Conservation (phyloP, 2,329 filamentous ascomycete genomes). For the Aspergillus quadrilineatus region DNA sequence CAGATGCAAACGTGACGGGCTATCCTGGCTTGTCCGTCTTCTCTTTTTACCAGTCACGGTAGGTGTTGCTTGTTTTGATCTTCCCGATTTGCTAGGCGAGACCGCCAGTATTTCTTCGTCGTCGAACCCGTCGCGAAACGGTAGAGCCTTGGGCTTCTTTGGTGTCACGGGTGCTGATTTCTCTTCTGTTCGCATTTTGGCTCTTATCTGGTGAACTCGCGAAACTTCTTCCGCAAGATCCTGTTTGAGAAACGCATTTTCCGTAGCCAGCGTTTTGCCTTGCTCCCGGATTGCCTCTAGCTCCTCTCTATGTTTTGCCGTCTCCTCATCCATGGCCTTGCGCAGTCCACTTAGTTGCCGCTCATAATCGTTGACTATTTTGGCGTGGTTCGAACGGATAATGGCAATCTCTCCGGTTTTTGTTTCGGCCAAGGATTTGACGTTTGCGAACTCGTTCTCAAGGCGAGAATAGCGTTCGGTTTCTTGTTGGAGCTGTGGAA, state of each 20-base stretch:
- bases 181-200: slow-evolving; percentile 37
- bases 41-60: slow-evolving; percentile 60
- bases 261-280: slow-evolving; percentile 56
- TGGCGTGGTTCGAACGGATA: slow-evolving; percentile 58
- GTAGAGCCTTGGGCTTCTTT: slow-evolving; percentile 48
- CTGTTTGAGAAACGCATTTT: slow-evolving; percentile 61
- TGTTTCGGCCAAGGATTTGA: slow-evolving; percentile 45
- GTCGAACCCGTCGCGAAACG: slow-evolving; percentile 63
- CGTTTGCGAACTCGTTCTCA: slow-evolving; percentile 38
- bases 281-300: slow-evolving; percentile 56
- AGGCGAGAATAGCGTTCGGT: slow-evolving; percentile 42
- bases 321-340: slow-evolving; percentile 54
- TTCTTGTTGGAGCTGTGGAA: slow-evolving; percentile 39
- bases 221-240: slow-evolving; percentile 58
- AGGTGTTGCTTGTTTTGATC: slow-evolving; percentile 55
- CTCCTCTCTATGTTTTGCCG: slow-evolving; percentile 54
- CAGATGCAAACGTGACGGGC: slow-evolving; percentile 51
- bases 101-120: slow-evolving; percentile 58
- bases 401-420: slow-evolving; percentile 64
- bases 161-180: slow-evolving; percentile 50
- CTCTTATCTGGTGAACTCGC: slow-evolving; percentile 44
- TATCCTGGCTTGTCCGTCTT: slow-evolving; percentile 51
- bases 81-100: slow-evolving; percentile 55
- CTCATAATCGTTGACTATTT: slow-evolving; percentile 54
- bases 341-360: slow-evolving; percentile 53